phyloP scores from a whole-genome alignment of 2,329 filamentous ascomycete species.

The Torrubiellomyces zombiae region DNA sequence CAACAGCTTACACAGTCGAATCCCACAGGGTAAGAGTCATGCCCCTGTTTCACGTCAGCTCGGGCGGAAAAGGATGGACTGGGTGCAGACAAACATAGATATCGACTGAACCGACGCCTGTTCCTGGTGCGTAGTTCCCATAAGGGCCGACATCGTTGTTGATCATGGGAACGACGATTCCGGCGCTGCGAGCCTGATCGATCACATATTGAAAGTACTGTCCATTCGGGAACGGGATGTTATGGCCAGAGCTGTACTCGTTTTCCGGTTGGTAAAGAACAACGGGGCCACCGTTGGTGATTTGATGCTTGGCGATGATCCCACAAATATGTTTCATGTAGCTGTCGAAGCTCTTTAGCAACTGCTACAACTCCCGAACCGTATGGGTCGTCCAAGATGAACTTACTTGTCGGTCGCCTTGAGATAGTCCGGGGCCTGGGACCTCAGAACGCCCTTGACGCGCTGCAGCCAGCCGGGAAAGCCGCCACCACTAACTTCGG shows the following conservation, averaged over 20 bases:
- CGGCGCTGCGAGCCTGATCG: slow-evolving; percentile 48
- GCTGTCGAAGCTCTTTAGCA: slow-evolving; percentile 12
- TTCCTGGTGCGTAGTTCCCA: slow-evolving; percentile 48
- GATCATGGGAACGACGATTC: slow-evolving; percentile 58
- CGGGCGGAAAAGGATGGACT: background rate
- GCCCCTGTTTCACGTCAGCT: slow-evolving; percentile 6
- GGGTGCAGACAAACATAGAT: slow-evolving; percentile 35
- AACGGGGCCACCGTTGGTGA: slow-evolving; percentile 67
- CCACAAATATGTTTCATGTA: slow-evolving; percentile 46
- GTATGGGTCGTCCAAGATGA: background rate
- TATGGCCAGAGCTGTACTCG: slow-evolving; percentile 46
- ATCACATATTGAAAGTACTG: slow-evolving; percentile 56
- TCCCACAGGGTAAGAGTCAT: slow-evolving; percentile 25
- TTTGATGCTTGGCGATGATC: slow-evolving; percentile 58
- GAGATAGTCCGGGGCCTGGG: slow-evolving; percentile 43
- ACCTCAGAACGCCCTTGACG: slow-evolving; percentile 46
- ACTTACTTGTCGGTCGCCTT: slow-evolving; percentile 48
- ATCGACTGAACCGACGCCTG: slow-evolving; percentile 34
- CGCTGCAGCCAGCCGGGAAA: slow-evolving; percentile 69
- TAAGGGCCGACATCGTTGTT: slow-evolving; percentile 51
- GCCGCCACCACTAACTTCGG: slow-evolving; percentile 59
- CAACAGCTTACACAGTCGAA: slow-evolving; percentile 24
- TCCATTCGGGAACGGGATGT: slow-evolving; percentile 42
- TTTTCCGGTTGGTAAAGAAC: slow-evolving; percentile 72
- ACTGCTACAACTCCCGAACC: background rate